Evolutionary conservation across 2,329 filamentous ascomycete species (phyloP), one percentile per base, ranked within the genome.

Genomic region (Didymella lethalis): DNA sequence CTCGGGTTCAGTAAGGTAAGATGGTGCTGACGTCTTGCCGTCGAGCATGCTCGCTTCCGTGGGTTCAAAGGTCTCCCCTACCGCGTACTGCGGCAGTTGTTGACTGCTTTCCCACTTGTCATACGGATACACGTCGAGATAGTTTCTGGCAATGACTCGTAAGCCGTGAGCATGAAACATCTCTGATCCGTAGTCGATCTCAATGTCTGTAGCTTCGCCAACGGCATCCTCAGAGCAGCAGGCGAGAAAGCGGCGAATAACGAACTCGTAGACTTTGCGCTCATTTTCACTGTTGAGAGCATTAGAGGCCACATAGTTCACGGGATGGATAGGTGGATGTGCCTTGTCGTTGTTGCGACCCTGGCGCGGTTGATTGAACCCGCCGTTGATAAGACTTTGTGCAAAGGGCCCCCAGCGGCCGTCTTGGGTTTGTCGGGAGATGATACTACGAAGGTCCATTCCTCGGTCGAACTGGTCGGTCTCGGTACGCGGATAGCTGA

Each of bases 401-500:
- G 94, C 93, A 75, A 93, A 97, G 20, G 79, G 74, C 0, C 93
- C 93, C 95, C 94, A 99, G 62, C 83, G 80, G 41, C 81, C 80
- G 71, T 93, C 91, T 58, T 88, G 87, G 0, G 86, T 87, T 76
- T 99, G 95, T 72, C 96, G 97, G 69, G 91, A 87, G 18, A 97
- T 85, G 8, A 99, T 81, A 23, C 84, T 85, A 62, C 86, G 87
- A 20, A 99, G 83, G 73, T 98, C 89, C 81, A 98, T 97, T 4
- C 86, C 94, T 69, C 87, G 87, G 71, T 97, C 93, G 72, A 98
- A 99, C 31, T 94, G 90, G 76, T 99, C 95, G 0, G 95, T 99
- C 77, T 99, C 95, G 0, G 95, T 99, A 77, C 95, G 88, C 1
- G 95, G 95, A 77, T 99, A 99, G 77, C 93, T 97, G 78, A 99